Evolutionary conservation across 1,284 basidiomycete genomes (phyloP).

Genomic region (Farysia itapuensis): DNA sequence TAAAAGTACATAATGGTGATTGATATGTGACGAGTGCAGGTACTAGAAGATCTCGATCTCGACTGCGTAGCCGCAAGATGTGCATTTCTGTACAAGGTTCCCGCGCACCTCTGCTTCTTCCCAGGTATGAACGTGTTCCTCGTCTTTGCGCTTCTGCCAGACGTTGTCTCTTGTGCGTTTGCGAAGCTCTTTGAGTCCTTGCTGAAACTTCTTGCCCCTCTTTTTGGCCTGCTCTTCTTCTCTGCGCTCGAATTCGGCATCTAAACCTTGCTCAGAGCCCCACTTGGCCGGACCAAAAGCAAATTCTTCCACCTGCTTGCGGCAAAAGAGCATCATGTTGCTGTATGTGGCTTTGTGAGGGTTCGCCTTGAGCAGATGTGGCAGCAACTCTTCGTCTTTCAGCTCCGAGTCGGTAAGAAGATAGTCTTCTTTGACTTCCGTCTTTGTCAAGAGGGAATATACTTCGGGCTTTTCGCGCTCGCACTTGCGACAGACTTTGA

Average conservation of each 20-base stretch:
- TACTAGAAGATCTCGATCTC: constrained; percentile 44
- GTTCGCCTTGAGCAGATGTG: constrained; percentile 92
- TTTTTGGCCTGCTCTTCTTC: constrained; percentile 82
- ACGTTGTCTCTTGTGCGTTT: constrained; percentile 52
- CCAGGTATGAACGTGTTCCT: constrained; percentile 53
- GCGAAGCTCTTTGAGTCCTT: constrained; percentile 47
- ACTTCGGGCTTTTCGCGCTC: constrained; percentile 74
- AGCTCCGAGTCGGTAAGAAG: constrained; percentile 93
- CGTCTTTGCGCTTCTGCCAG: constrained; percentile 50
- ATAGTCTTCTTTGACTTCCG: constrained; percentile 82
- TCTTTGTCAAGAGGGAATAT: constrained; percentile 95
- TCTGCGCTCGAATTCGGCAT: constrained; percentile 81
- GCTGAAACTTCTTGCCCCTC: constrained; percentile 75
- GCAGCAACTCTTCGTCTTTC: constrained; percentile 84
- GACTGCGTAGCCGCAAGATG: constrained; percentile 40
- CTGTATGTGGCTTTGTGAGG: constrained; percentile 94
- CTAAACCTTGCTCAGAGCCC: constrained; percentile 88
- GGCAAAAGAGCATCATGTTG: constrained; percentile 99
- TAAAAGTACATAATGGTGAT: too few relatives aligned
- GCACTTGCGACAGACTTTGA: constrained; percentile 83
- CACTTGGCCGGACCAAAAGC: constrained; percentile 86
- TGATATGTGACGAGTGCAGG: not conserved
- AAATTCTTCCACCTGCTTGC: constrained; percentile 91
- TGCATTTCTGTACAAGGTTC: constrained; percentile 34
- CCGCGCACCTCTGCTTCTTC: constrained; percentile 25